Base-by-base conservation (phyloP, 352 stramenopile genomes). In the Phytopythium vexans region DNA sequence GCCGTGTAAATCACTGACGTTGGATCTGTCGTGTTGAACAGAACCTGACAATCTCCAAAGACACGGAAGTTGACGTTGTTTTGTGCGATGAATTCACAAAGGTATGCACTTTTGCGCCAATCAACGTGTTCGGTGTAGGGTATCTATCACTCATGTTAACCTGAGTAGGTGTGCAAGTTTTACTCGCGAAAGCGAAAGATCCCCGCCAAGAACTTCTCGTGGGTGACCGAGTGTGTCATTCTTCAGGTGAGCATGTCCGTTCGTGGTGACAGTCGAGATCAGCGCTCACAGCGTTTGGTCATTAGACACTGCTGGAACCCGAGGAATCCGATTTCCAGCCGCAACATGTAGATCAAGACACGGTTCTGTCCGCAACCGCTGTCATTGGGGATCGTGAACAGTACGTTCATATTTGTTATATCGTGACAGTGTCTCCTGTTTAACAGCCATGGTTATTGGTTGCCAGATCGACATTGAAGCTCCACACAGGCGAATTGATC, bases 161-260 rank as follows among this genome's bases (percentile, higher is more conserved):
- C 3, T 33, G 1, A 49, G 35, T 42, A 92, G 82, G 70, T 65
- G 12, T 89, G 78, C 43, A 65, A 78, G 32, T 76, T 76, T 15
- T 83, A 82, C 52, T 64, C 64, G 27, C 62, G 49, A 47, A 81
- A 63, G 8, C 65, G 71, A 34, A 46, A 60, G 4, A 42, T 79
- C 7, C 59, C 63, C 0, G 60, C 88, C 32, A 88, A 86, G 53
- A 77, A 68, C n/a, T 90, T 89, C 31, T 66, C 79, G 34, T 93
- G 83, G 83, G 74, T 90, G 11, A 89, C 78, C 3, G 83, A 93
- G 52, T 93, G 83, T 54, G 74, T 93, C 49, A 79, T 93, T 52
- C 67, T 88, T 31, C 78, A 90, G 72, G 82, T 93, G 70, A 21
- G 51, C 41, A 6, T 58, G 36, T 49, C 55, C 2, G 8, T 42